A percentile compares a stretch with the other conserved stretches of the same genome.
These are phyloP conservation scores for Areca catechu DNA, from an alignment of 176 grass and related monocot genomes.

Conservation along the genomic window DNA sequence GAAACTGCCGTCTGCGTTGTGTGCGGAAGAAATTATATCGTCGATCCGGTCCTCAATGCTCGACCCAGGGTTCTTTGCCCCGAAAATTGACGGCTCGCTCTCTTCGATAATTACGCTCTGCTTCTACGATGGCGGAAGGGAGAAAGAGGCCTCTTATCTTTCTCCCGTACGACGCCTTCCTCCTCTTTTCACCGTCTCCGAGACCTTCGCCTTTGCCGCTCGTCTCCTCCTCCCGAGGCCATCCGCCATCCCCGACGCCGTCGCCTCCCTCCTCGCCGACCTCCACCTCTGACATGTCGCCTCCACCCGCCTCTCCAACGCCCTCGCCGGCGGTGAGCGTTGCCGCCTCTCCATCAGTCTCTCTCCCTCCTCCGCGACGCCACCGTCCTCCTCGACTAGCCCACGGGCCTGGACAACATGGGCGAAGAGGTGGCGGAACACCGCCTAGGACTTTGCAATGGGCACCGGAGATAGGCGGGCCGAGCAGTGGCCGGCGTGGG, in stretches of 20 bases:
- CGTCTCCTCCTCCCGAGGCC: conserved; percentile 32
- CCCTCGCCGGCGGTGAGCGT: conserved; percentile 67
- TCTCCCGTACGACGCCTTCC: conserved; percentile 29
- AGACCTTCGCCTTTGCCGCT: conserved; percentile 72
- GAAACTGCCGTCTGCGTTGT: too few relatives aligned
- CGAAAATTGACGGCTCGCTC: too few relatives aligned
- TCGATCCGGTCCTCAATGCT: too few relatives aligned
- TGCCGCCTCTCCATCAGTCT: conserved; percentile 83
- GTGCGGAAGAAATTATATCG: too few relatives aligned
- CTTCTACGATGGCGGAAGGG: too few relatives aligned
- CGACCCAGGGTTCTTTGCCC: too few relatives aligned
- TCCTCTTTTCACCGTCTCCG: conserved; percentile 71
- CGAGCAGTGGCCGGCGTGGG: conserved; percentile 14
- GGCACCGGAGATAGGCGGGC: too few relatives aligned
- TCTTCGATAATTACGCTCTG: too few relatives aligned
- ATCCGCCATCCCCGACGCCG: neutral
- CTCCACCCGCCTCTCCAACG: conserved; percentile 48
- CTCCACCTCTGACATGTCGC: conserved; percentile 49
- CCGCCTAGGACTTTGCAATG: neutral
- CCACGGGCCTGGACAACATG: conserved; percentile 27
- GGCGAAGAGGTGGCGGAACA: conserved; percentile 32
- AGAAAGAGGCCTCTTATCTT: too few relatives aligned
- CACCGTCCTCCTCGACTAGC: conserved; percentile 78
- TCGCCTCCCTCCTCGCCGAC: conserved; percentile 38
- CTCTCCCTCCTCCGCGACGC: conserved; percentile 55